A percentile compares a stretch with the other conserved stretches of the same genome.
These are phyloP conservation scores for Sporothrix mexicana DNA, from an alignment of 2,329 filamentous ascomycete species.

Conservation along the genomic window DNA sequence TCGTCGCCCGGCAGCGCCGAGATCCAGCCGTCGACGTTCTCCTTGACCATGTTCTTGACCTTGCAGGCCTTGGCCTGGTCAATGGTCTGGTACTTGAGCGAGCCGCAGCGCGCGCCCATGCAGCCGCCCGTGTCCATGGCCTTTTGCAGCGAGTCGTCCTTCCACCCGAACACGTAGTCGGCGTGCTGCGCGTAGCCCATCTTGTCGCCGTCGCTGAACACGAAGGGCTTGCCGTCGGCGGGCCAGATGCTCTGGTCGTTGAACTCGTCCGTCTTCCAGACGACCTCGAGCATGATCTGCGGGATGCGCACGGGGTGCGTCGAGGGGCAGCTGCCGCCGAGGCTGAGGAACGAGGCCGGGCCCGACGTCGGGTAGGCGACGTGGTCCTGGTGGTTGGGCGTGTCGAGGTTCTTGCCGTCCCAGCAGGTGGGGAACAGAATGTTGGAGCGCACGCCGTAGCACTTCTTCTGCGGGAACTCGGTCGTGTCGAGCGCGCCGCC, in stretches of 20 bases:
- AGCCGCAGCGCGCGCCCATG: conserved; percentile 49
- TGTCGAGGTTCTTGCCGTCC: conserved; percentile 57
- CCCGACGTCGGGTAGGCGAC: conserved; percentile 52
- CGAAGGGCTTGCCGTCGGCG: conserved; percentile 49
- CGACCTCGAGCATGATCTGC: conserved; percentile 56
- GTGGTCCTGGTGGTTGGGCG: conserved; percentile 53
- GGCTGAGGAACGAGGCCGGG: conserved; percentile 52
- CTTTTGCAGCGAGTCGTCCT: conserved; percentile 47
- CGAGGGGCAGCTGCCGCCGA: conserved; percentile 49
- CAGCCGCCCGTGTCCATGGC: conserved; percentile 51
- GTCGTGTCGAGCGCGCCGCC: conserved; percentile 53
- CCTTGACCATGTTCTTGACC: conserved; percentile 43
- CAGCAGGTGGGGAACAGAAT: conserved; percentile 59
- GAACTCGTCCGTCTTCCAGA: conserved; percentile 52
- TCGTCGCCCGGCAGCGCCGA: conserved; percentile 18
- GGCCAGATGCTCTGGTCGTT: conserved; percentile 48
- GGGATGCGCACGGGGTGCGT: conserved; percentile 51
- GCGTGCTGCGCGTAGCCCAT: conserved; percentile 52
- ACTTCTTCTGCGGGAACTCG: conserved; percentile 48
- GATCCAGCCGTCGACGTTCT: conserved; percentile 46
- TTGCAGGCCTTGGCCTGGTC: conserved; percentile 42
- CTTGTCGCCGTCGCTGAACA: conserved; percentile 47
- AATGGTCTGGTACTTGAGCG: conserved; percentile 46
- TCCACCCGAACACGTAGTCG: conserved; percentile 52
- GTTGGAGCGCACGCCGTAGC: conserved; percentile 53